phyloP scores from a whole-genome alignment of 2,329 filamentous ascomycete genomes.

The Talaromyces sp. region DNA sequence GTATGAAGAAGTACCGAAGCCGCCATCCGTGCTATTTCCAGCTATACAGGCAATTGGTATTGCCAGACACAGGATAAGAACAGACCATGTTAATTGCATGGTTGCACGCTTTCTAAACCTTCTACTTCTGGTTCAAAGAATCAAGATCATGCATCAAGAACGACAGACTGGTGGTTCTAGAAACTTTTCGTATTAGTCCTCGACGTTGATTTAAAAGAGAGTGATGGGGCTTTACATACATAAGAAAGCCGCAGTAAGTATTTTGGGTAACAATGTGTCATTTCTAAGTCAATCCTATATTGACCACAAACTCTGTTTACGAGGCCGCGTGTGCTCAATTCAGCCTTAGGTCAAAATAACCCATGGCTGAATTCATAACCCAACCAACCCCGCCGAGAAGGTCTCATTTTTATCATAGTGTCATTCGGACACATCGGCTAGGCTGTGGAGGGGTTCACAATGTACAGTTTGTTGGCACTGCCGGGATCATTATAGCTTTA shows the following conservation, averaged over 20 bases:
- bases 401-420: neutral
- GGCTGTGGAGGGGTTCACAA: neutral
- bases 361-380: neutral
- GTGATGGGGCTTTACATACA: neutral
- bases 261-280: neutral
- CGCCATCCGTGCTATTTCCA: neutral
- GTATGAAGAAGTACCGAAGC: neutral
- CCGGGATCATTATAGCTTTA: neutral
- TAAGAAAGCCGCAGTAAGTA: neutral
- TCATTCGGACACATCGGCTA: neutral
- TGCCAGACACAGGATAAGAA: neutral
- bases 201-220: neutral
- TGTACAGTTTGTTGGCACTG: constrained; percentile 8
- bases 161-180: neutral
- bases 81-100: neutral
- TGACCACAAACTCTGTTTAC: neutral
- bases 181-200: neutral
- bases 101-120: neutral
- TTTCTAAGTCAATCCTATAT: neutral
- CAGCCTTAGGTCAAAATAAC: neutral
- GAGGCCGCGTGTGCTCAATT: neutral
- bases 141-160: neutral
- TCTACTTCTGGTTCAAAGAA: neutral
- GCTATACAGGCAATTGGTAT: neutral
- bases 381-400: neutral